These are phyloP conservation scores for Sugiyamaella sp. DNA, from an alignment of 1,139 yeast species.

Conservation along the genomic window DNA sequence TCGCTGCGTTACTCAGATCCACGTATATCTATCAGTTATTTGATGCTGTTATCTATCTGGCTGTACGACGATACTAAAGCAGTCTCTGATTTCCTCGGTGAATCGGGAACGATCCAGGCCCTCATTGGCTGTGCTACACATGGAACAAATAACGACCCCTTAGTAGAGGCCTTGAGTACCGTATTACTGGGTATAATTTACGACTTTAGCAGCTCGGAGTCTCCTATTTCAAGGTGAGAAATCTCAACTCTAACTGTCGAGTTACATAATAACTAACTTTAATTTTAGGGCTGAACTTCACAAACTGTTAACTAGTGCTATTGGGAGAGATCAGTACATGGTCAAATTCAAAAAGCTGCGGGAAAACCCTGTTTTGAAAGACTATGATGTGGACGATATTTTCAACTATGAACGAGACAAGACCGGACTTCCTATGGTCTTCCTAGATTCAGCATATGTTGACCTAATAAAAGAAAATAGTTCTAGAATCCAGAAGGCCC, in stretches of 20 bases:
- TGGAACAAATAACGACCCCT: constrained; percentile 56
- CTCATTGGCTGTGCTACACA: constrained; percentile 69
- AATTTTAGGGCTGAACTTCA: constrained; percentile 58
- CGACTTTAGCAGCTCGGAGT: constrained; percentile 73
- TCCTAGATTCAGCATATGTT: constrained; percentile 67
- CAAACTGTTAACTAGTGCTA: constrained; percentile 61
- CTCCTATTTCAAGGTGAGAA: constrained; percentile 58
- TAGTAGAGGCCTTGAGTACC: constrained; percentile 77
- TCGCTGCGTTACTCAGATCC: constrained; percentile 68
- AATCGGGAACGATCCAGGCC: constrained; percentile 65
- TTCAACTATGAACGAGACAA: constrained; percentile 61
- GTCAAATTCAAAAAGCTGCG: constrained; percentile 73
- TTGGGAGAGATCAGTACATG: constrained; percentile 81
- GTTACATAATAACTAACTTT: constrained; percentile 11
- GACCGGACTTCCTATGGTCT: constrained; percentile 86
- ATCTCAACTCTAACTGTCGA: background rate
- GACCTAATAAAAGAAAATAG: constrained; percentile 69
- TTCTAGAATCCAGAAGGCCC: constrained; percentile 66
- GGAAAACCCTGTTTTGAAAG: constrained; percentile 57
- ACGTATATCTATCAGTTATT: constrained; percentile 75
- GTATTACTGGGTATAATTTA: constrained; percentile 75
- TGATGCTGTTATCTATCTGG: constrained; percentile 77
- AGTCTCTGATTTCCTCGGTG: constrained; percentile 74
- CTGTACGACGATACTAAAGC: constrained; percentile 76
- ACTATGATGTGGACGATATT: constrained; percentile 54